phyloP scores from a whole-genome alignment of 768 basidiomycete species.

The Amanita rubescens region DNA sequence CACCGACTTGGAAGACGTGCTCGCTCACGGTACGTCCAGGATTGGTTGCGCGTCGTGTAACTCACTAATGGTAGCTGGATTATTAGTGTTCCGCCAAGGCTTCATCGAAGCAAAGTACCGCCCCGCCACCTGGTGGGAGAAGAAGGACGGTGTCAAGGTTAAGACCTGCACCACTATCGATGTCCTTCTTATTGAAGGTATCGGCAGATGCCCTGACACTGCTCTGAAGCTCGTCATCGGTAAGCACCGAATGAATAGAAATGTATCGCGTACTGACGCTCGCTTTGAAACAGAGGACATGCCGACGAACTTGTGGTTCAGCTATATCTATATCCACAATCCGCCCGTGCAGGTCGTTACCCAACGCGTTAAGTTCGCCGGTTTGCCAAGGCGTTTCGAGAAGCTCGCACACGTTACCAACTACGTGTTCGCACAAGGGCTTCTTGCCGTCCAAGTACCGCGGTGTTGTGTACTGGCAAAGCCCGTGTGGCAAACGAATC shows the following conservation, averaged over 20 bases:
- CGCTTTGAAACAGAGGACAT: conserved; percentile 26
- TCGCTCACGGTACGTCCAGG: conserved; percentile 30
- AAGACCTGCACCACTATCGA: conserved; percentile 28
- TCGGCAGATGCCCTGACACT: conserved; percentile 34
- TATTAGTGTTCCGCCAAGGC: conserved; percentile 34
- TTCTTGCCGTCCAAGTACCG: conserved; percentile 30
- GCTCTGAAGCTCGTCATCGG: conserved; percentile 41
- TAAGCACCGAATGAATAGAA: conserved; percentile 13
- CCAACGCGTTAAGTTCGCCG: conserved; percentile 37
- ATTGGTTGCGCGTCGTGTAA: background rate
- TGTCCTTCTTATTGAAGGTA: conserved; percentile 27
- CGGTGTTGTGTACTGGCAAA: conserved; percentile 35
- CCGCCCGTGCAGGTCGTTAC: conserved; percentile 24
- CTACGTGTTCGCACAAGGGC: conserved; percentile 34
- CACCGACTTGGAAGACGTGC: conserved; percentile 39
- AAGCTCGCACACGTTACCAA: conserved; percentile 39
- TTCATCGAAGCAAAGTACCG: conserved; percentile 38
- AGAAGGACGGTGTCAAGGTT: conserved; percentile 28
- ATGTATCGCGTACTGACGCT: background rate
- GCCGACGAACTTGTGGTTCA: conserved; percentile 36
- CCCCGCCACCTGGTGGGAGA: conserved; percentile 39
- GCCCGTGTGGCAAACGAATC: conserved; percentile 26
- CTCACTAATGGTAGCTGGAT: conserved; percentile 15
- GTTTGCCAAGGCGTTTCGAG: conserved; percentile 24
- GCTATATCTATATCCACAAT: conserved; percentile 32